These are phyloP conservation scores for Penicillium brevicompactum DNA, from an alignment of 2,329 filamentous ascomycete species.

Conservation along the genomic window DNA sequence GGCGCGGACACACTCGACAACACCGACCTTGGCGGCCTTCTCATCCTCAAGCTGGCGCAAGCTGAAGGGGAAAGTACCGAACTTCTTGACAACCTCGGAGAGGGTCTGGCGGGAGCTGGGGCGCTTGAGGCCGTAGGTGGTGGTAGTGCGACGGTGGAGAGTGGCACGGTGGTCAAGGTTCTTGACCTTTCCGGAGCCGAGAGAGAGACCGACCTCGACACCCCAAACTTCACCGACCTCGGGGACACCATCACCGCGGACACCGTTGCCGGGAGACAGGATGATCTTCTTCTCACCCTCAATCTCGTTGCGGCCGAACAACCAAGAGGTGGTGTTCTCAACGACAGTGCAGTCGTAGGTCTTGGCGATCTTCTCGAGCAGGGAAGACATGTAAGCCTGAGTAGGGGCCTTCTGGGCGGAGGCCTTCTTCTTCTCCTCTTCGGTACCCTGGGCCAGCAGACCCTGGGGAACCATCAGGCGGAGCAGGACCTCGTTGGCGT, in stretches of 20 bases:
- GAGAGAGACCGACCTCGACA: slow-evolving; percentile 90
- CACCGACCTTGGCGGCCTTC: slow-evolving; percentile 90
- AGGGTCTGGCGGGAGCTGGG: slow-evolving; percentile 89
- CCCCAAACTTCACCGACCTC: slow-evolving; percentile 96
- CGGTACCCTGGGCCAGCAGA: slow-evolving; percentile 75
- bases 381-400: slow-evolving; percentile 80
- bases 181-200: slow-evolving; percentile 95
- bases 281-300: slow-evolving; percentile 99
- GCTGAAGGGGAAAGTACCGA: slow-evolving; percentile 96
- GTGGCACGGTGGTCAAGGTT: slow-evolving; percentile 83
- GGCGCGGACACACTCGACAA: slow-evolving; percentile 92
- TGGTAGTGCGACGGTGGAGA: slow-evolving; percentile 87
- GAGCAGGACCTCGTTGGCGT: slow-evolving; percentile 92
- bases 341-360: slow-evolving; percentile 89
- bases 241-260: slow-evolving; percentile 86
- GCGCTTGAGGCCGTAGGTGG: slow-evolving; percentile 91
- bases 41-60: slow-evolving; percentile 96
- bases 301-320: slow-evolving; percentile 96
- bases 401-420: slow-evolving; percentile 78
- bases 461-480: slow-evolving; percentile 91
- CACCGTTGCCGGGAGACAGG: slow-evolving; percentile 74
- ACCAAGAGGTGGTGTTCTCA: slow-evolving; percentile 97
- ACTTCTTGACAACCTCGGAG: slow-evolving; percentile 95
- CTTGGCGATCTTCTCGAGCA: slow-evolving; percentile 91
- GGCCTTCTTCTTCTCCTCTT: slow-evolving; percentile 95